Base-by-base conservation (phyloP, 345 rosid species). In the Acer saccharum region DNA sequence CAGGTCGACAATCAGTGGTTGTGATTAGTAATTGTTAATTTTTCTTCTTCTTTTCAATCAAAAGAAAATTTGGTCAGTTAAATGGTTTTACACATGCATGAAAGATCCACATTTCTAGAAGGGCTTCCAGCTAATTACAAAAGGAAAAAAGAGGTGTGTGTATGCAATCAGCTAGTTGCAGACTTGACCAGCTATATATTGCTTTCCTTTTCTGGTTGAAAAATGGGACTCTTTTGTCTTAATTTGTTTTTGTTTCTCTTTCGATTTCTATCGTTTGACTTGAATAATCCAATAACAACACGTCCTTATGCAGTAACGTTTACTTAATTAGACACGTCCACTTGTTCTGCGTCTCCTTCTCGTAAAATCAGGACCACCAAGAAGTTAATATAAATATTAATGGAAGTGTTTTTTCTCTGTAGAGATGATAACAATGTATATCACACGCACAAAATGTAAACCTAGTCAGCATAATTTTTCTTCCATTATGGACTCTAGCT, bases 221-320 rank as follows among this genome's bases (percentile, higher is more conserved):
- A 60, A 60, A 60, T 60, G 64, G 27, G 4, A 25, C 25, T 60
- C 23, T 60, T 20, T 60, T 60, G 18, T 60, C 58, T 60, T 29
- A 29, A 29, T 29, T n/a, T 60, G 27, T 20, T 60, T 58, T n/a
- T 7, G 43, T 35, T 25, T 60, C 35, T 69, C 4, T 20, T 35
- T 57, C 18, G 44, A 43, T 17, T 71, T 54, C 46, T n/a, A 54
- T 71, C 57, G 11, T 29, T 72, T 72, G 75, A 72, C 65, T 35
- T 54, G 17, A 54, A 54, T 4, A 20, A 20, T 20, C 64, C 62
- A 57, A 57, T 57, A 6, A 57, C 62, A 20, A 52, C 67, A 73
- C 55, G 10, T 20, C 25, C 57, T 61, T 9, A 4, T 1, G 3
- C 57, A 35, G 39, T 35, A 35, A 35, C 6, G 39, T 35, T 23